Evolutionary conservation across 257 asterid species (phyloP), one percentile per base, ranked within the genome.

Genomic region (Salvia splendens): DNA sequence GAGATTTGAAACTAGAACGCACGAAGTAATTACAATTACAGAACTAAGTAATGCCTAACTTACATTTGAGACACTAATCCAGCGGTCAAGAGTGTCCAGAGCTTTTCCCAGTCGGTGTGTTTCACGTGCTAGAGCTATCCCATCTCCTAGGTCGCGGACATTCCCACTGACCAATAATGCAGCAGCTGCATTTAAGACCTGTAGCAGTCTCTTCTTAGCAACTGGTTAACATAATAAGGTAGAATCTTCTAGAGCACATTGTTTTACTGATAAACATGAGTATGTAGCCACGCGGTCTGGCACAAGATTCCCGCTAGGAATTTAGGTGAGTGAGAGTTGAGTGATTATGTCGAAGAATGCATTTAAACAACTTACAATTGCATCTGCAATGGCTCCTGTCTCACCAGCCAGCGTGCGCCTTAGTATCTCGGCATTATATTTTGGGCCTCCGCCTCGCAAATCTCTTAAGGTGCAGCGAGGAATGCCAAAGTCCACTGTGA

Each of bases 311-410:
- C n/a, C 1, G 6, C 32, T 40, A 53, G 12, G 32, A 40, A 66
- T 40, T 17, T 66, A 12, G 38, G 8, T 5, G 16, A 6, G 40
- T 14, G n/a, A 65, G 51, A 50, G 33, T 64, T 16, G n/a, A 42
- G 14, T n/a, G 3, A 42, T 12, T 46, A 6, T 33, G 9, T 3
- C 14, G 35, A 15, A 12, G 45, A 32, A 49, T 14, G 17, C 28
- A 0, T 8, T 33, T 48, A 24, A 60, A 67, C 3, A 48, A 78
- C 91, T 73, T 68, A 91, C 97, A 47, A 91, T 52, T 59, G 97
- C 96, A 81, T 91, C 95, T 38, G 91, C 97, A 40, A 86, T 78
- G 49, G 93, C 74, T 40, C 97, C 96, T 61, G 72, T 73, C 73
- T 88, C 89, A 17, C 96, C 97, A n/a, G 84, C 72, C 47, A 91